Conservation (phyloP, 495 filamentous ascomycete genomes). For the Margaritispora aquatica region DNA sequence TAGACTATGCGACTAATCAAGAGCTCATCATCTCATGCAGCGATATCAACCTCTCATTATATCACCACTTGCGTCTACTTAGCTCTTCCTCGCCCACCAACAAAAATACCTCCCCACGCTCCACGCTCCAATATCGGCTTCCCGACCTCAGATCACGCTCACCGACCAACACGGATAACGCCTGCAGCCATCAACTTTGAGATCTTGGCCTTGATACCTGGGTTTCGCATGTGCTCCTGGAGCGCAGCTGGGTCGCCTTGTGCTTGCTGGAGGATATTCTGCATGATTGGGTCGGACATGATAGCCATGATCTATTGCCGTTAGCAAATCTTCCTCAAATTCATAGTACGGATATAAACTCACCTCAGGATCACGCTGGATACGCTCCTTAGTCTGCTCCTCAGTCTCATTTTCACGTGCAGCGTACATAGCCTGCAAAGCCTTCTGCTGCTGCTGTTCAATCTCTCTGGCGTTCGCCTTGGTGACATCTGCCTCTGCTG, state of each 20-base stretch:
- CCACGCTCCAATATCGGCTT: too few species aligned
- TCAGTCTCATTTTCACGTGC: slow-evolving; percentile 91
- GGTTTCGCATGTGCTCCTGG: slow-evolving; percentile 95
- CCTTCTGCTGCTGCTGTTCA: slow-evolving; percentile 90
- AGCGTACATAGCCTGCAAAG: slow-evolving; percentile 81
- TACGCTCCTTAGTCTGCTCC: slow-evolving; percentile 88
- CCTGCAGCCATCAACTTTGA: slow-evolving; percentile 42
- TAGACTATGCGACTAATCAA: background rate
- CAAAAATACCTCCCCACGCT: background rate
- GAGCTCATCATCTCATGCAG: background rate
- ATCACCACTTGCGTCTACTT: background rate
- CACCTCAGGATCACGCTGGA: slow-evolving; percentile 90
- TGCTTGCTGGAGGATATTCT: slow-evolving; percentile 92
- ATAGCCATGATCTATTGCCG: slow-evolving; percentile 70
- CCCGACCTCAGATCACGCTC: background rate
- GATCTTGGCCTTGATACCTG: slow-evolving; percentile 73
- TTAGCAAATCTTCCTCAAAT: slow-evolving; percentile 27
- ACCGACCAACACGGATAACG: slow-evolving; percentile 74
- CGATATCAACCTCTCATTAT: background rate
- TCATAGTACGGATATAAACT: slow-evolving; percentile 25
- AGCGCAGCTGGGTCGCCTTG: slow-evolving; percentile 89
- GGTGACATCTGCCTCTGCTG: slow-evolving; percentile 63
- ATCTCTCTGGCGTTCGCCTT: slow-evolving; percentile 79
- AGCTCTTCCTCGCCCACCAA: background rate
- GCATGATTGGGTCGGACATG: slow-evolving; percentile 94